phyloP scores from a whole-genome alignment of 2,329 filamentous ascomycete genomes.

The Monosporascus sp. region DNA sequence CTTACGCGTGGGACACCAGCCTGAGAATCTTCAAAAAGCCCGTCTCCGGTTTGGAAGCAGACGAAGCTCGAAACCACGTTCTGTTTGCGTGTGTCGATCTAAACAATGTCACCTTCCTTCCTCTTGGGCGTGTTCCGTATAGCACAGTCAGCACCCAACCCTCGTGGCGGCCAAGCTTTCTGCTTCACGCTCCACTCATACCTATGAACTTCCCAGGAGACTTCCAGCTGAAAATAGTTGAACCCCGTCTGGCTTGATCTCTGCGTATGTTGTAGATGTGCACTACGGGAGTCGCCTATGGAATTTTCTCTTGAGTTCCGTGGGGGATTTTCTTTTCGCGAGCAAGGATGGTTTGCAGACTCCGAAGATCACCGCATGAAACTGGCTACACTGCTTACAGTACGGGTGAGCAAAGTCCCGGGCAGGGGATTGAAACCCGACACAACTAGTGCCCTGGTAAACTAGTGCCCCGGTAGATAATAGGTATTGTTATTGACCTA shows the following conservation, averaged over 20 bases:
- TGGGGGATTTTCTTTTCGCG: background rate
- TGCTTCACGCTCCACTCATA: background rate
- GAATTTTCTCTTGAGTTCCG: background rate
- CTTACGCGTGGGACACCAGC: background rate
- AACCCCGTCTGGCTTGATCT: background rate
- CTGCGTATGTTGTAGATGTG: background rate
- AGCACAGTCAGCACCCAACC: too few species aligned
- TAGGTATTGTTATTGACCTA: too few species aligned
- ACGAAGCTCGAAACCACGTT: background rate
- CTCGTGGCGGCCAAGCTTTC: background rate
- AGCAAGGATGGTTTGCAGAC: background rate
- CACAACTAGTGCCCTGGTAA: too few species aligned
- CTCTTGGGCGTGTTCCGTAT: too few species aligned
- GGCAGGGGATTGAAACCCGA: too few species aligned
- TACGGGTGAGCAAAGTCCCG: too few species aligned
- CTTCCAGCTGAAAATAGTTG: background rate
- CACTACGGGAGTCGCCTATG: background rate
- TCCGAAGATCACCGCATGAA: background rate
- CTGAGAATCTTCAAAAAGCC: too few species aligned
- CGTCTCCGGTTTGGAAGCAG: background rate
- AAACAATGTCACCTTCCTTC: background rate
- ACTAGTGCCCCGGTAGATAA: too few species aligned
- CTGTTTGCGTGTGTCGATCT: background rate
- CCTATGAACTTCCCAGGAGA: background rate
- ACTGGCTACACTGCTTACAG: too few species aligned